These are phyloP conservation scores for Salix suchowensis DNA, from an alignment of 345 rosid genomes.

Conservation along the genomic window DNA sequence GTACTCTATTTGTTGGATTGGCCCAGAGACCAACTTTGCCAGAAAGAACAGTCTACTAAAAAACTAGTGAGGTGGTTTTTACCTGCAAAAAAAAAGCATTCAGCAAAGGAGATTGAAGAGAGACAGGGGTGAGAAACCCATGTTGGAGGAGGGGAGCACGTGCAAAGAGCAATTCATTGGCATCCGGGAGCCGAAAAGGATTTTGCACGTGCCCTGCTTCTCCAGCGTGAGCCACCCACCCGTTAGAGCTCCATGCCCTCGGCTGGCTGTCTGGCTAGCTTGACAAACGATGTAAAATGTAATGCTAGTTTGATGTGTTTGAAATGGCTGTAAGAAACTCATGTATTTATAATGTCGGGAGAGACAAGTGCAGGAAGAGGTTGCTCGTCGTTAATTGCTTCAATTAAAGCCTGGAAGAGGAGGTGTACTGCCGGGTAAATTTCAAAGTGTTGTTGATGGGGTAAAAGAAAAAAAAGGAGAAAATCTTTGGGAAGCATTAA, in stretches of 20 bases:
- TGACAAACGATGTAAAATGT: background rate
- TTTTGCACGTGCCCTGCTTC: constrained; percentile 99
- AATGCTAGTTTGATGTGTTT: background rate
- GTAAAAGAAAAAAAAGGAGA: background rate
- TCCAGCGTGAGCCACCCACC: constrained; percentile 75
- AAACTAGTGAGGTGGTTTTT: background rate
- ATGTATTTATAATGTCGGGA: constrained; percentile 35
- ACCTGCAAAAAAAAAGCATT: background rate
- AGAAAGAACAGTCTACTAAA: background rate
- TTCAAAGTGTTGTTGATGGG: constrained; percentile 1
- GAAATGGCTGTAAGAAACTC: background rate
- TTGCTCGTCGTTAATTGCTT: background rate
- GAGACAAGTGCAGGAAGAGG: background rate
- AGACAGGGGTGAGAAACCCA: constrained; percentile 42
- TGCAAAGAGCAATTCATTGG: constrained; percentile 36
- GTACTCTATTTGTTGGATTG: background rate
- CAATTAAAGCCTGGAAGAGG: background rate
- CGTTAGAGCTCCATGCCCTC: background rate
- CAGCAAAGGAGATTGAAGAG: background rate
- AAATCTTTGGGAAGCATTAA: background rate
- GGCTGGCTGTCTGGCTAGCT: background rate
- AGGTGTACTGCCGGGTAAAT: constrained; percentile 7
- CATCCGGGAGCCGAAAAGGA: background rate
- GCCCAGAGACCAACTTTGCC: background rate
- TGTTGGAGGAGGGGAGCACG: constrained; percentile 98